Percentiles rank a stretch among this genome's conserved stretches.
These are phyloP conservation scores for Ceratocystiopsis brevicomis DNA, from an alignment of 2,329 filamentous ascomycete species.

Conservation along the genomic window DNA sequence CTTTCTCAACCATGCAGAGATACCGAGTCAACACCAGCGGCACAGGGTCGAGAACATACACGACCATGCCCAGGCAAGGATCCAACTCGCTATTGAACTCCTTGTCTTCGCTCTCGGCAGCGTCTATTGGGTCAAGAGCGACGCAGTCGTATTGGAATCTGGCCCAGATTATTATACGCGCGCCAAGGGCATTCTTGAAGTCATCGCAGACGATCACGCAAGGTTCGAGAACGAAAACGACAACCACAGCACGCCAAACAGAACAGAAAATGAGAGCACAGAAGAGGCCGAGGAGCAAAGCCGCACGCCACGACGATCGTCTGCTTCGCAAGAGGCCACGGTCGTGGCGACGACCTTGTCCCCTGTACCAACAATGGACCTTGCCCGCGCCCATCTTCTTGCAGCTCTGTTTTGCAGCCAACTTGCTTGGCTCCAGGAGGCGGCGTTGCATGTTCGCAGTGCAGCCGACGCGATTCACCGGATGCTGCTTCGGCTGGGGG, in stretches of 20 bases:
- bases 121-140: constrained; percentile 5
- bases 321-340: too few species aligned
- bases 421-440: constrained; percentile 4
- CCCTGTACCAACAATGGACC: constrained; percentile 2
- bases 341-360: too few species aligned
- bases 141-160: constrained; percentile 1
- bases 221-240: too few species aligned
- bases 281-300: background rate
- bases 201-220: background rate
- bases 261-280: background rate
- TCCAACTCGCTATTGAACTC: constrained; percentile 3
- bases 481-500: too few species aligned
- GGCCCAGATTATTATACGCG: constrained; percentile 4
- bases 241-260: too few species aligned
- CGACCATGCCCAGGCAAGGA: background rate
- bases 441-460: constrained; percentile 3
- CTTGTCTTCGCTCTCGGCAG: constrained; percentile 8
- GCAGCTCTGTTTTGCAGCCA: constrained; percentile 8
- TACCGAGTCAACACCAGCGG: background rate
- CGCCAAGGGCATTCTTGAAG: constrained; percentile 4
- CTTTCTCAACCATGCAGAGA: background rate
- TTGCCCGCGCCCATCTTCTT: constrained; percentile 7
- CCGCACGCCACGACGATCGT: background rate
- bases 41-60: background rate
- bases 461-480: constrained; percentile 1